Conservation (phyloP, 805 yeast genomes). For the Jamesozyma spencerorum region DNA sequence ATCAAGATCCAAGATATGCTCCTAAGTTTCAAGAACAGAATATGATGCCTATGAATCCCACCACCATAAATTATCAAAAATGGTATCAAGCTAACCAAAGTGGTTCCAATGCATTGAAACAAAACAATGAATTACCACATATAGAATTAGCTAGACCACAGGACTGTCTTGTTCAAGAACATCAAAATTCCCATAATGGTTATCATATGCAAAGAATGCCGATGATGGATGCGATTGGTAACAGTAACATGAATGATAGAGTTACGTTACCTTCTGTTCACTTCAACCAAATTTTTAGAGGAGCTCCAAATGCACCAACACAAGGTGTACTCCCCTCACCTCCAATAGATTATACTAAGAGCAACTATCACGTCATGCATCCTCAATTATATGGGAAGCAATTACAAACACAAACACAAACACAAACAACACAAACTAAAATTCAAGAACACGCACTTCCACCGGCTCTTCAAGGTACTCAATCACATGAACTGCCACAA, state of each 20-base stretch:
- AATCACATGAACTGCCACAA: conserved; percentile 5
- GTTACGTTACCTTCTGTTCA: conserved; percentile 5
- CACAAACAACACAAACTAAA: background rate
- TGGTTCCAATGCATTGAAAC: background rate
- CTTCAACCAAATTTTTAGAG: conserved; percentile 3
- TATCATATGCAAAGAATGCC: too few species aligned
- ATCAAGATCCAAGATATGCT: background rate
- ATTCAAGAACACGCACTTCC: background rate
- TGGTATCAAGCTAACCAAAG: background rate
- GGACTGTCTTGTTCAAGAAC: too few species aligned
- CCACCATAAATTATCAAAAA: background rate
- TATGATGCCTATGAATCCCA: background rate
- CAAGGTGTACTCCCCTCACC: background rate
- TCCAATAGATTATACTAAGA: background rate
- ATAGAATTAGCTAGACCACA: too few species aligned
- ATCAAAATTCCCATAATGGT: too few species aligned
- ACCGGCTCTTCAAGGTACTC: background rate
- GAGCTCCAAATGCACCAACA: background rate
- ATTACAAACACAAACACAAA: background rate
- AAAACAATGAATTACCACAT: too few species aligned
- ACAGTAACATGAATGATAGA: conserved; percentile 39
- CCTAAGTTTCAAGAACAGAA: background rate
- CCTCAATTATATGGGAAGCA: background rate
- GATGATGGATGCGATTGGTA: background rate
- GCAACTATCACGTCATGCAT: background rate